Evolutionary conservation across 108 stramenopile genomes (phyloP).

Genomic region (Conticribra weissflogii): DNA sequence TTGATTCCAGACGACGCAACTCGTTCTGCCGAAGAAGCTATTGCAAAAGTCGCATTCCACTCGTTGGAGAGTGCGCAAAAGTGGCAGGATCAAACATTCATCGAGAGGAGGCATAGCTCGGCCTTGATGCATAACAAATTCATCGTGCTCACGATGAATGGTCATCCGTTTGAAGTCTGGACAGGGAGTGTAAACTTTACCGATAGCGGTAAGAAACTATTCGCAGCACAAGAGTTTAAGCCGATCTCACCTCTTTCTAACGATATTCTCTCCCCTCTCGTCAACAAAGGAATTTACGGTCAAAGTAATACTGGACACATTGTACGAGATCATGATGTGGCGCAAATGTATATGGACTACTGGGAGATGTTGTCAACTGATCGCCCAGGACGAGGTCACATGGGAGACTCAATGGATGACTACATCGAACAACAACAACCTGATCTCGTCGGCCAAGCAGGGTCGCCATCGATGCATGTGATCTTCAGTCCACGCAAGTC

Average conservation of each 20-base stretch:
- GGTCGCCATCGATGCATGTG: slow-evolving; percentile 17
- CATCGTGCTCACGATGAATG: slow-evolving; percentile 35
- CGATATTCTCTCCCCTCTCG: slow-evolving; percentile 1
- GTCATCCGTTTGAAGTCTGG: slow-evolving; percentile 22
- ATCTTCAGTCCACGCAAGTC: slow-evolving; percentile 48
- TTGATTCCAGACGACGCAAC: slow-evolving; percentile 43
- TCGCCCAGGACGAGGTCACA: slow-evolving; percentile 27
- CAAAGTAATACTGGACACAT: slow-evolving; percentile 45
- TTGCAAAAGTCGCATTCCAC: slow-evolving; percentile 28
- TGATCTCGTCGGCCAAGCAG: slow-evolving; percentile 24
- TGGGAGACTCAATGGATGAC: slow-evolving; percentile 31
- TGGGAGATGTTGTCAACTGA: slow-evolving; percentile 34
- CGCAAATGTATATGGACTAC: slow-evolving; percentile 23
- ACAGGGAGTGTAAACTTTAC: slow-evolving; percentile 46
- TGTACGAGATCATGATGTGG: slow-evolving; percentile 32
- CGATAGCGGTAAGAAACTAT: slow-evolving; percentile 18
- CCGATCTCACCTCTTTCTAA: neutral
- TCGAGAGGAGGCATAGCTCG: slow-evolving; percentile 42
- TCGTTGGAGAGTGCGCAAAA: slow-evolving; percentile 26
- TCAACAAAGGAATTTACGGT: slow-evolving; percentile 6
- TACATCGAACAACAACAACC: slow-evolving; percentile 24
- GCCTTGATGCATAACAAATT: slow-evolving; percentile 53
- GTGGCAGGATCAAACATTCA: slow-evolving; percentile 47
- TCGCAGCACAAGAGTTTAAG: neutral
- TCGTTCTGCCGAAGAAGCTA: slow-evolving; percentile 25